Percentiles rank a stretch among this genome's conserved stretches.
Evolutionary conservation across 495 filamentous ascomycete genomes (phyloP).

Genomic region (Cryomyces minteri): DNA sequence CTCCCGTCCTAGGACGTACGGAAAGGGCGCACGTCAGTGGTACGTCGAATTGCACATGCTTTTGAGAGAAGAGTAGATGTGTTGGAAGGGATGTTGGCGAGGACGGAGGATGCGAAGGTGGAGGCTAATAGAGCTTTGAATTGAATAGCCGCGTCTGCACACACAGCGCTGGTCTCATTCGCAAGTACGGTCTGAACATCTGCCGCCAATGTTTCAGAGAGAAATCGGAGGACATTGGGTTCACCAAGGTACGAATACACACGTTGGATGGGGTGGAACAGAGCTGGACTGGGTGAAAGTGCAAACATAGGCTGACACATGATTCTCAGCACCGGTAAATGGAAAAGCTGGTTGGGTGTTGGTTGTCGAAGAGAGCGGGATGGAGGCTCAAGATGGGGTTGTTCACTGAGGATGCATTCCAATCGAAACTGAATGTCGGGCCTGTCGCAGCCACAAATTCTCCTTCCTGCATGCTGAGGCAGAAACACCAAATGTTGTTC

Average conservation of each 20-base stretch:
- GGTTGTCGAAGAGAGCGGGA: no score
- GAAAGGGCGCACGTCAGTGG: conserved; percentile 86
- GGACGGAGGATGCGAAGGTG: neutral
- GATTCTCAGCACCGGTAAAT: no score
- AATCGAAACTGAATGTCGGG: no score
- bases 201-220: conserved; percentile 99
- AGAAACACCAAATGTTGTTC: no score
- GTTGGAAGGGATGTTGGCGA: neutral
- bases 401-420: no score
- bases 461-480: no score
- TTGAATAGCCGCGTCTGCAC: conserved; percentile 77
- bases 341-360: no score
- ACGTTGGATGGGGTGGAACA: no score
- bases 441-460: no score
- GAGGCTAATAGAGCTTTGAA: conserved; percentile 5
- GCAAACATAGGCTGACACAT: no score
- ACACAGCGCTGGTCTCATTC: conserved; percentile 88
- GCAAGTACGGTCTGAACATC: conserved; percentile 98
- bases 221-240: conserved; percentile 90
- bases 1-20: conserved; percentile 89
- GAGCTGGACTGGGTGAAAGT: no score
- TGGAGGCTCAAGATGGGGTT: no score
- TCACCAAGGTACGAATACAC: conserved; percentile 64
- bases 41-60: conserved; percentile 25
- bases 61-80: neutral